Base-by-base conservation (phyloP, 139 green algal genomes). In the Closterium sp. region DNA sequence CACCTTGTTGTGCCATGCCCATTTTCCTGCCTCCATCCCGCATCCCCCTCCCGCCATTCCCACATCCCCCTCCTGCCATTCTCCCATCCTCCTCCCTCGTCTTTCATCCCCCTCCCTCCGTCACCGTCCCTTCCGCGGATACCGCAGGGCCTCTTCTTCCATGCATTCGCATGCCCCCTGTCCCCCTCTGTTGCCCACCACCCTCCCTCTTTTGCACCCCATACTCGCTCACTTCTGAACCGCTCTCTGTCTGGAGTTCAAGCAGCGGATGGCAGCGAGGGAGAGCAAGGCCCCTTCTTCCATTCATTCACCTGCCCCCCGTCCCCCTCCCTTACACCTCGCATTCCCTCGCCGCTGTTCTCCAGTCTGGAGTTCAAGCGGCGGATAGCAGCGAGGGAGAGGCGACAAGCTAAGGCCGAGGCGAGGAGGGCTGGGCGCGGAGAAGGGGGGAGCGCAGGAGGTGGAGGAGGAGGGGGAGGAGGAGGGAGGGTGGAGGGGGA, bases 361-460 rank as follows among this genome's bases (percentile, higher is more conserved):
- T 33, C 83, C 28, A 25, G 9, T 19, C 30, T 16, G n/a, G n/a
- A n/a, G 55, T 28, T 76, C 55, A 21, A 89, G 85, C 86, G 36
- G n/a, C 84, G 92, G 3, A 16, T 23, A 31, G 90, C 34, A 69
- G 92, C 92, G 21, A 83, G 92, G 81, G 89, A 87, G 85, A 32
- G 90, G 7, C 25, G 28, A 28, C 25, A n/a, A 84, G 28, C 23
- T 7, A 7, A 84, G 3, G 69, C 28, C 69, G 36, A 35, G 6
- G 35, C 38, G 34, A 33, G 33, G 33, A 35, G 87, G 87, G 38
- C 30, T 19, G 30, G n/a, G 33, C 85, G 34, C 43, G 21, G 43
- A n/a, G n/a, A 66, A 76, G 12, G 55, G 55, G 55, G 38, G 38
- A 12, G 38, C n/a, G n/a, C n/a, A 66, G 38, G 38, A 66, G 38